Evolutionary conservation across 441 rosid species (phyloP).

Genomic region (Pelargonium australe): DNA sequence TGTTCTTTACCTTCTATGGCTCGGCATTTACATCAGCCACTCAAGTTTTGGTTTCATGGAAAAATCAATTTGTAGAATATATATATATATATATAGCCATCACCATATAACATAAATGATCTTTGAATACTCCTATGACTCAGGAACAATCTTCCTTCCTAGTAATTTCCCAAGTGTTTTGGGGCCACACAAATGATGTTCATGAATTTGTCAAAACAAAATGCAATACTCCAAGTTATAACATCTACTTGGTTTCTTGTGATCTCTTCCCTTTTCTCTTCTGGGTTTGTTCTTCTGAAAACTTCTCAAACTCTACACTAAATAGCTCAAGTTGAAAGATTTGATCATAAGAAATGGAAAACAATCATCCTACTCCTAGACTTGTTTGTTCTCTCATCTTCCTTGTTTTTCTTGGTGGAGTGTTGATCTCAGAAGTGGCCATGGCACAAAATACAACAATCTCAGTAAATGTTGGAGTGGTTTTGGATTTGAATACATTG

Average conservation of each 20-base stretch:
- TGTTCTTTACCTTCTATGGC: not conserved
- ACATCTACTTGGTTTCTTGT: not conserved
- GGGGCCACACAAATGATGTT: too few relatives aligned
- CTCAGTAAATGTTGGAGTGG: conserved; percentile 51
- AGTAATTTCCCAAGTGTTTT: too few relatives aligned
- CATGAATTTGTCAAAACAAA: too few relatives aligned
- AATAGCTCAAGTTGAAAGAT: not conserved
- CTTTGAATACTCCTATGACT: not conserved
- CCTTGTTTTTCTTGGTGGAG: not conserved
- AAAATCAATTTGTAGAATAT: not conserved
- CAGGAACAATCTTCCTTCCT: not conserved
- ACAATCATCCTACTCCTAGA: not conserved
- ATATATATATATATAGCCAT: too few relatives aligned
- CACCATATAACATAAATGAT: too few relatives aligned
- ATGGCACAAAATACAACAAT: conserved; percentile 17
- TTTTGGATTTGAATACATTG: conserved; percentile 31
- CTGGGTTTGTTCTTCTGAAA: not conserved
- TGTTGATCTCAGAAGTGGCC: conserved; percentile 8
- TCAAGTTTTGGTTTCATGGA: not conserved
- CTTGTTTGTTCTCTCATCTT: not conserved
- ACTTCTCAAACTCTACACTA: not conserved
- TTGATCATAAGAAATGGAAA: not conserved
- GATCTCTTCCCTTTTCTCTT: not conserved
- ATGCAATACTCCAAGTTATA: too few relatives aligned
- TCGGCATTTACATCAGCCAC: not conserved